Base-by-base conservation (phyloP, 306 rosid species). In the Quercus glauca region DNA sequence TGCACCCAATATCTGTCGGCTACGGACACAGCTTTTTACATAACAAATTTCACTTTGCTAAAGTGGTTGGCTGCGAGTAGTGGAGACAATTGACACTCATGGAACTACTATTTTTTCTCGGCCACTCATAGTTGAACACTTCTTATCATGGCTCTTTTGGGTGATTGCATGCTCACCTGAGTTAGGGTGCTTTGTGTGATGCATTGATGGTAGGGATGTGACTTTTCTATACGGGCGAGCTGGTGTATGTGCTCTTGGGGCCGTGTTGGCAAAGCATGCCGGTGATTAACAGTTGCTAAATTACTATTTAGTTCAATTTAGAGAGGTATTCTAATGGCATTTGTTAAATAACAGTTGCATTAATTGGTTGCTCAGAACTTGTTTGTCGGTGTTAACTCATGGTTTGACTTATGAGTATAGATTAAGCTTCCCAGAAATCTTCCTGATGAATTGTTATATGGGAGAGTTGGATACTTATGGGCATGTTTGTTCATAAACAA, bases 171-270 rank as follows among this genome's bases (percentile, higher is more conserved):
- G 25, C 75, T 65, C 19, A 5, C 1, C 52, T 33, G 75, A 56
- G 53, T 79, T 37, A 18, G 33, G 79, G 33, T 41, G 35, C 23
- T 73, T 49, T 59, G 64, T 63, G 79, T 60, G 25, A 26, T 79
- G 73, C 74, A 73, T 67, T 73, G 73, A 31, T 86, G 74, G 55
- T 78, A 92, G 95, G 88, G 91, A 86, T 63, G 92, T 86, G 13
- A 87, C 89, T 33, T 90, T 92, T 55, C 77, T 92, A 55, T 90
- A 93, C 74, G 97, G 97, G 60, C 92, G 93, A 67, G 92, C 90
- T 35, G 93, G 95, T 71, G 88, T 92, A 61, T 90, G 91, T 61
- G 90, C 91, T 41, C 89, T 92, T 82, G 97, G 95, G 6, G 97
- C 93, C 72, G 95, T 90, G 37, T 83, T 73, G 60, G 96, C 93